Evolutionary conservation across 2,329 filamentous ascomycete species (phyloP).

Genomic region (Hypoxylon sp.): DNA sequence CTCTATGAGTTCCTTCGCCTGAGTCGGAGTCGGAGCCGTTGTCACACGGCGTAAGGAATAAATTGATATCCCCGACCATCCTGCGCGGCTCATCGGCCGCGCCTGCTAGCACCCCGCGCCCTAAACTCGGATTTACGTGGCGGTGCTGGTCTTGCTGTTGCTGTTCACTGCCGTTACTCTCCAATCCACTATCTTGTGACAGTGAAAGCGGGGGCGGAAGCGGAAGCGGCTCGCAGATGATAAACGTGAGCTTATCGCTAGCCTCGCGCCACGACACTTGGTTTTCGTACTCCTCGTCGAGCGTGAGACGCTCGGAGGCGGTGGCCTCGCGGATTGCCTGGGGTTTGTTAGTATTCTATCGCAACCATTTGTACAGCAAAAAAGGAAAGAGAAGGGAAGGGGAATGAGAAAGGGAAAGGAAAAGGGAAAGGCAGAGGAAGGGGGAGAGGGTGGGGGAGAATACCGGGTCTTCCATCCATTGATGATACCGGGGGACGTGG

Average conservation of each 20-base stretch:
- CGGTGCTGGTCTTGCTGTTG: background rate
- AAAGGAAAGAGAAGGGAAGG: slow-evolving; percentile 8
- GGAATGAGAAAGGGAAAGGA: too few relatives aligned
- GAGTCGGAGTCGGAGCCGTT: too few relatives aligned
- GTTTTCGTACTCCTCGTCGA: slow-evolving; percentile 90
- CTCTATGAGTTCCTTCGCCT: too few relatives aligned
- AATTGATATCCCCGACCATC: slow-evolving; percentile 83
- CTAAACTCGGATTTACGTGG: background rate
- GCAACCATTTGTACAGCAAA: background rate
- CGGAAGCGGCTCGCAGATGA: slow-evolving; percentile 73
- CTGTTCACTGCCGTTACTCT: slow-evolving; percentile 6
- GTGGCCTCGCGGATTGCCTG: slow-evolving; percentile 85
- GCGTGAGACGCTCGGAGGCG: slow-evolving; percentile 85
- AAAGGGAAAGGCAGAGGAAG: slow-evolving; percentile 6
- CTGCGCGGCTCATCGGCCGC: slow-evolving; percentile 66
- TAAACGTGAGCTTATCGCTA: slow-evolving; percentile 92
- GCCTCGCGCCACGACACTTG: slow-evolving; percentile 88
- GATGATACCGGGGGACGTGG: slow-evolving; percentile 87
- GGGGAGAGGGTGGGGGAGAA: slow-evolving; percentile 32
- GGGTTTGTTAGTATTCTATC: background rate
- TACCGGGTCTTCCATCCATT: slow-evolving; percentile 91
- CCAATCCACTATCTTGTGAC: too few relatives aligned
- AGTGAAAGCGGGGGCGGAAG: too few relatives aligned
- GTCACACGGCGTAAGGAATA: slow-evolving; percentile 82
- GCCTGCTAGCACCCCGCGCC: slow-evolving; percentile 51